These are phyloP conservation scores for Colletotrichum sp. DNA, from an alignment of 2,329 filamentous ascomycete genomes.

Conservation along the genomic window DNA sequence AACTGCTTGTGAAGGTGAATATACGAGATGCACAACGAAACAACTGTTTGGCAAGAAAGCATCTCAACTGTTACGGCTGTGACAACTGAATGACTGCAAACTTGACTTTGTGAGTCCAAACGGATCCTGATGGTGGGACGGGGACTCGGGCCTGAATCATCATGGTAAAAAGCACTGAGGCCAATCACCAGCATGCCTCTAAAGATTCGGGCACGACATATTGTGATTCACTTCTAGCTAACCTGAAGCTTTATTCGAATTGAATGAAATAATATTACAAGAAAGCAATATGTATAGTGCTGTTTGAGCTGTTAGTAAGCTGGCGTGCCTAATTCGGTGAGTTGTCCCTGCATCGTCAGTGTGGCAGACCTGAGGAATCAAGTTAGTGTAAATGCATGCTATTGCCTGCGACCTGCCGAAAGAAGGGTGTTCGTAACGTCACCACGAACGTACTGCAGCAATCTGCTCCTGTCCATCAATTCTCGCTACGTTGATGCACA, in stretches of 20 bases:
- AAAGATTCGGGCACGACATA: not conserved
- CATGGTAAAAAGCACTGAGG: not conserved
- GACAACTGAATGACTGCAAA: not conserved
- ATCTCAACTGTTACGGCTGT: not conserved
- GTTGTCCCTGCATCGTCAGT: not conserved
- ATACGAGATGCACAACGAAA: not conserved
- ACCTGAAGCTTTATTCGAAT: not conserved
- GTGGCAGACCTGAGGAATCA: not conserved
- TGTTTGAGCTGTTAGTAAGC: not conserved
- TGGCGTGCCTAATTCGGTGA: not conserved
- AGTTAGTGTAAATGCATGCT: not conserved
- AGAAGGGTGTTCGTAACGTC: not conserved
- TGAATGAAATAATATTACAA: rapidly evolving
- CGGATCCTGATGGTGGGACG: rapidly evolving
- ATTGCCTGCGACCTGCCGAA: not conserved
- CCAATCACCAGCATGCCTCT: not conserved
- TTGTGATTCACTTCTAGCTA: not conserved
- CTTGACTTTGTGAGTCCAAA: not conserved
- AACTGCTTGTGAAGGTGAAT: not conserved
- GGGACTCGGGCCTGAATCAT: rapidly evolving
- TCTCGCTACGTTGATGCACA: not conserved
- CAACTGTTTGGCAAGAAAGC: not conserved
- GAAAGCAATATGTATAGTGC: not conserved
- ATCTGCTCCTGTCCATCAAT: not conserved
- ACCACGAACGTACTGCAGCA: not conserved